Conservation (phyloP, 2,329 filamentous ascomycete genomes). For the Pseudogymnoascus sp. region DNA sequence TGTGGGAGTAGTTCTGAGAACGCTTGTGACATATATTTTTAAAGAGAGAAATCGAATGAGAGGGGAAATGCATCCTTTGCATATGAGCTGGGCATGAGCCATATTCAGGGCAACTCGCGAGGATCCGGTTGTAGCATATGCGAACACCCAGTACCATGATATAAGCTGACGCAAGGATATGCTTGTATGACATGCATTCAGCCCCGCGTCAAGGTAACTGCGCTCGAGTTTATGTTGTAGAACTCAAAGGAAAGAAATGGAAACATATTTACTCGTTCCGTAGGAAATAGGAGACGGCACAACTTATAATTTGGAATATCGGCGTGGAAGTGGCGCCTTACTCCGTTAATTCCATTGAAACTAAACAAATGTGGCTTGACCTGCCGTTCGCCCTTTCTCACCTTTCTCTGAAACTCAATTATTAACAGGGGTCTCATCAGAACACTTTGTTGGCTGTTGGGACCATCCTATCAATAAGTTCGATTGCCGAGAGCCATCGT, state of each 20-base stretch:
- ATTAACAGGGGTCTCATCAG: background rate
- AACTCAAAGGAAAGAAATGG: background rate
- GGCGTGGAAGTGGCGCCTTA: background rate
- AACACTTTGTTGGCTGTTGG: background rate
- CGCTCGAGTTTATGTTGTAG: background rate
- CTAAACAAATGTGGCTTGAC: background rate
- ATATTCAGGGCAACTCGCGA: background rate
- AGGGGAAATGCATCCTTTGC: background rate
- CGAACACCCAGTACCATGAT: conserved; percentile 1
- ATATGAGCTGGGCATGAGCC: background rate
- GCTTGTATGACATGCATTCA: conserved; percentile 5
- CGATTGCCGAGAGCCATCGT: background rate
- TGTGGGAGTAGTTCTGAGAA: background rate
- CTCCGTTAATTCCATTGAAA: background rate
- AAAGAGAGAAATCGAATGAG: background rate
- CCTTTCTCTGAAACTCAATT: background rate
- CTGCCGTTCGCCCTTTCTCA: background rate
- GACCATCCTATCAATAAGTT: background rate
- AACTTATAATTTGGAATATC: background rate
- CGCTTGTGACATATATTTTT: conserved; percentile 1
- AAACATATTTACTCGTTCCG: background rate
- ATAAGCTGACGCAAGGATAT: background rate
- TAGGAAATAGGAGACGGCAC: background rate
- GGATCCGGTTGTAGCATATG: background rate
- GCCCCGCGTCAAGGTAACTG: background rate